Conservation (phyloP, 2,329 filamentous ascomycete species). For the Aspergillus brasiliensis region DNA sequence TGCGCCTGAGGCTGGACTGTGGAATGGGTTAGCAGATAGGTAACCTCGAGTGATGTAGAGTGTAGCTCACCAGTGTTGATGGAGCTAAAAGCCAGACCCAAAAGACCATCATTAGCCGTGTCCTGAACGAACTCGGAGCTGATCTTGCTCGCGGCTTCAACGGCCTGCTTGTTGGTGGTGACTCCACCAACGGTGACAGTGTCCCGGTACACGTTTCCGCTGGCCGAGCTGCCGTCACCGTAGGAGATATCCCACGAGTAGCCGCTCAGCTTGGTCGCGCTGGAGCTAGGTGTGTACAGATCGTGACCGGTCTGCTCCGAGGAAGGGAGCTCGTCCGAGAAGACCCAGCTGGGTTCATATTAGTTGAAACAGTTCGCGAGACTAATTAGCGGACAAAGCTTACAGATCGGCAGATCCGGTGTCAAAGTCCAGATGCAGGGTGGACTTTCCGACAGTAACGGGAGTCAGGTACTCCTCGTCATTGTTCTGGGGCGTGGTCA, state of each 20-base stretch:
- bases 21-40: background rate
- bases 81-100: constrained; percentile 61
- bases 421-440: constrained; percentile 69
- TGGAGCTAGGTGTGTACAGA: constrained; percentile 58
- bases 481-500: constrained; percentile 50
- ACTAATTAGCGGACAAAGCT: constrained; percentile 32
- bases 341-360: constrained; percentile 60
- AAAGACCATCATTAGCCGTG: constrained; percentile 58
- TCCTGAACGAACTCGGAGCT: constrained; percentile 57
- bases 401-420: constrained; percentile 70
- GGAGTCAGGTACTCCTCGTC: constrained; percentile 64
- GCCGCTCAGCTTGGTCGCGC: constrained; percentile 50
- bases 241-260: constrained; percentile 64
- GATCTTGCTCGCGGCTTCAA: constrained; percentile 65
- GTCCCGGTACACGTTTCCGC: constrained; percentile 67
- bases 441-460: constrained; percentile 65
- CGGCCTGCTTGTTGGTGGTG: constrained; percentile 62
- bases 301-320: constrained; percentile 56
- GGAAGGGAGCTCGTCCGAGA: constrained; percentile 59
- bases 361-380: constrained; percentile 5
- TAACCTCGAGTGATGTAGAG: background rate
- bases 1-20: constrained; percentile 50
- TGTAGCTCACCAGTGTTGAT: constrained; percentile 56
- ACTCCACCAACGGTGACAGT: constrained; percentile 63
- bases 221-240: constrained; percentile 65